Percentiles rank a stretch among this genome's conserved stretches.
These are phyloP conservation scores for Pseudocercospora fuligena DNA, from an alignment of 2,329 filamentous ascomycete species.

Conservation along the genomic window DNA sequence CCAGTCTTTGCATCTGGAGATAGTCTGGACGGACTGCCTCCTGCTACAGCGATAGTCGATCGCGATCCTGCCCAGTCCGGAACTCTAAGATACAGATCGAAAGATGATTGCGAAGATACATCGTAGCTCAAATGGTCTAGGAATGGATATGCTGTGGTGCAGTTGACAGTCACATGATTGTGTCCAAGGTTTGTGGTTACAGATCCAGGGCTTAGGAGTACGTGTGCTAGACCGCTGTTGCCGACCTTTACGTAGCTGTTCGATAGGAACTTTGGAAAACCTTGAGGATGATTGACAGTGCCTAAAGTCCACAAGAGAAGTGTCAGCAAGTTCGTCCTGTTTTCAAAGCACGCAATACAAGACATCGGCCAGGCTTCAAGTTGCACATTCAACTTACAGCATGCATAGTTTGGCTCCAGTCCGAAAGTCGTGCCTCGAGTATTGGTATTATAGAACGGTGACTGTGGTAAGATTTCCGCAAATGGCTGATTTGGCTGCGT, in stretches of 20 bases:
- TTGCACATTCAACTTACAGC: conserved; percentile 50
- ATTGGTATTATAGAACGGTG: conserved; percentile 57
- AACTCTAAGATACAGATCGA: conserved; percentile 54
- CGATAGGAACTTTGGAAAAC: conserved; percentile 60
- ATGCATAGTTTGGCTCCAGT: conserved; percentile 59
- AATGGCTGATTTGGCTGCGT: conserved; percentile 60
- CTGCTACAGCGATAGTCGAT: conserved; percentile 20
- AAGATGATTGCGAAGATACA: conserved; percentile 43
- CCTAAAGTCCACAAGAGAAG: neutral
- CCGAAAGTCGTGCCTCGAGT: conserved; percentile 55
- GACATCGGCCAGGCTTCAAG: neutral
- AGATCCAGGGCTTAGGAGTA: conserved; percentile 54
- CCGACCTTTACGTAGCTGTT: conserved; percentile 53
- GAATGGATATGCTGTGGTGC: conserved; percentile 59
- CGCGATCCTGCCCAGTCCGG: conserved; percentile 47
- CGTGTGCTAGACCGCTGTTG: conserved; percentile 55
- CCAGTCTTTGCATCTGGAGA: conserved; percentile 44
- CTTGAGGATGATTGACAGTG: conserved; percentile 61
- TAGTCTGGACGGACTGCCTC: conserved; percentile 16
- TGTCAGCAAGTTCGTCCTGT: neutral
- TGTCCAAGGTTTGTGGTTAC: conserved; percentile 47
- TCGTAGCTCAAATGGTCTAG: conserved; percentile 46
- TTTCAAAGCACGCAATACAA: neutral
- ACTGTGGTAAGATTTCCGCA: conserved; percentile 47
- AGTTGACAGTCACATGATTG: conserved; percentile 49